These are phyloP conservation scores for Kalmanozyma brasiliensis DNA, from an alignment of 1,284 basidiomycete species.

Conservation along the genomic window DNA sequence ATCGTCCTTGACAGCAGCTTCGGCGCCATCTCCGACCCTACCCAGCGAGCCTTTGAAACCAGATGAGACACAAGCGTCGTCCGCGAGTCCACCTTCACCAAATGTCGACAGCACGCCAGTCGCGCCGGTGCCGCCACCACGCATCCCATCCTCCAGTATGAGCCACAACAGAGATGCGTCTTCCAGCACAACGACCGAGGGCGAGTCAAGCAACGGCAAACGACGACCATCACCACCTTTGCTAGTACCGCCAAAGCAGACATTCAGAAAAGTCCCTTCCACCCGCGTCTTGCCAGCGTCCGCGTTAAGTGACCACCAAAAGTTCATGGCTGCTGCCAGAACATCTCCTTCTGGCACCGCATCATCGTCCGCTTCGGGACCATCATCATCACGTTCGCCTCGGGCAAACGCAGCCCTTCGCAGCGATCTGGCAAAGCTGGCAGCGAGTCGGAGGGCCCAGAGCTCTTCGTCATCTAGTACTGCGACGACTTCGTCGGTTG, in stretches of 20 bases:
- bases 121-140: constrained; percentile 16
- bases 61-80: not conserved
- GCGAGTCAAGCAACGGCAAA: constrained; percentile 13
- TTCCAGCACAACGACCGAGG: constrained; percentile 10
- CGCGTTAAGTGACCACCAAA: constrained; percentile 44
- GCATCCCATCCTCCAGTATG: constrained; percentile 13
- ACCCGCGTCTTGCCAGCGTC: constrained; percentile 27
- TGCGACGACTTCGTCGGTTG: constrained; percentile 11
- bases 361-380: not conserved
- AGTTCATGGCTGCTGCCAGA: constrained; percentile 36
- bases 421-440: constrained; percentile 26
- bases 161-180: constrained; percentile 12
- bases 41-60: constrained; percentile 3
- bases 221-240: constrained; percentile 38
- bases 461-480: constrained; percentile 24
- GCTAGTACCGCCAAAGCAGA: constrained; percentile 38
- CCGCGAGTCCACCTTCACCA: not conserved
- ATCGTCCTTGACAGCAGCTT: constrained; percentile 27
- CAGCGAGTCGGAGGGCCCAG: constrained; percentile 18
- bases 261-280: constrained; percentile 30
- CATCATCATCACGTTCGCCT: constrained; percentile 3
- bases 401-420: constrained; percentile 9
- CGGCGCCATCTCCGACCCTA: constrained; percentile 6
- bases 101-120: not conserved
- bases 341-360: not conserved